Percentiles rank a stretch among this genome's conserved stretches.
These are phyloP conservation scores for Annulohypoxylon truncatum DNA, from an alignment of 2,329 filamentous ascomycete species.

Conservation along the genomic window DNA sequence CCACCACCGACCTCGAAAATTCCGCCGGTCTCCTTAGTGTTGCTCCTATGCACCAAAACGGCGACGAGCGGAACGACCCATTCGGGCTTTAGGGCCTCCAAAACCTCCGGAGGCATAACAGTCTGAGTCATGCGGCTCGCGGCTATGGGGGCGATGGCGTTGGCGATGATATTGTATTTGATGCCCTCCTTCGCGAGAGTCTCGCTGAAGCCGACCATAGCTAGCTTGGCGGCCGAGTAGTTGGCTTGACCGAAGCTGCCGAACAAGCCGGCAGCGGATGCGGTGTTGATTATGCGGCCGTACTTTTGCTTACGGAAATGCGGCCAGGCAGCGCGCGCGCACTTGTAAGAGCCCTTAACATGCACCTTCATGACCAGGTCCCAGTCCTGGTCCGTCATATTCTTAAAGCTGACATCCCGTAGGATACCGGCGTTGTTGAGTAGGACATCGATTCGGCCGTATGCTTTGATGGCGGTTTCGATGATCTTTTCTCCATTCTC, in stretches of 20 bases:
- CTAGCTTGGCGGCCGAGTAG: constrained; percentile 97
- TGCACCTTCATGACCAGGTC: constrained; percentile 94
- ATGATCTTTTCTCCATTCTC: constrained; percentile 95
- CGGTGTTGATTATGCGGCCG: constrained; percentile 94
- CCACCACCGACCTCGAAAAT: constrained; percentile 97
- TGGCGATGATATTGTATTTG: constrained; percentile 97
- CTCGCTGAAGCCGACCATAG: constrained; percentile 96
- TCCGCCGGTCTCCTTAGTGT: constrained; percentile 82
- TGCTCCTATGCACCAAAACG: constrained; percentile 85
- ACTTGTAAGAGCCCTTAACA: constrained; percentile 95
- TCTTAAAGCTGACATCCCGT: constrained; percentile 96
- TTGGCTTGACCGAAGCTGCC: constrained; percentile 96
- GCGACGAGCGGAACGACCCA: constrained; percentile 96
- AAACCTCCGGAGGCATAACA: constrained; percentile 92
- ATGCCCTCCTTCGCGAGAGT: constrained; percentile 96
- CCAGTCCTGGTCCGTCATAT: constrained; percentile 98
- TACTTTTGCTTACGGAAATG: constrained; percentile 99
- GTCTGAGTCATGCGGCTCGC: constrained; percentile 96
- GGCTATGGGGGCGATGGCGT: constrained; percentile 94
- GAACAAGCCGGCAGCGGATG: constrained; percentile 95
- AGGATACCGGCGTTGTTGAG: constrained; percentile 99
- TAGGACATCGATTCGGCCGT: constrained; percentile 90
- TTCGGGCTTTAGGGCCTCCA: constrained; percentile 87
- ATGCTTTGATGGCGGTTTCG: constrained; percentile 82
- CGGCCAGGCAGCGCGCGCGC: constrained; percentile 92